Base-by-base conservation (phyloP, 139 green algal genomes). In the Nannochloris sp. region DNA sequence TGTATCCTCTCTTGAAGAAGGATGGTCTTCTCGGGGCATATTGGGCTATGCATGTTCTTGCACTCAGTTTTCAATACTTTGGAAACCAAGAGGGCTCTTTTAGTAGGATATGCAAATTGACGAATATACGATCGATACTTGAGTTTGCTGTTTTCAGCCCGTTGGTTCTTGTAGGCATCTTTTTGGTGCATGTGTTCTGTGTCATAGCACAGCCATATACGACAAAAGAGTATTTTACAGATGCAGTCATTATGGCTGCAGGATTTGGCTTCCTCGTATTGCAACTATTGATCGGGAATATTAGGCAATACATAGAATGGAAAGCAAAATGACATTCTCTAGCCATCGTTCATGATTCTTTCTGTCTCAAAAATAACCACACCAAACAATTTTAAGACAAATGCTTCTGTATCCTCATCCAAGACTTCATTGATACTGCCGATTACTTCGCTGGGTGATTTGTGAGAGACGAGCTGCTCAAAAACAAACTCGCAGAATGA, bases 311-410 rank as follows among this genome's bases (percentile, higher is more conserved):
- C n/a, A 12, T 25, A 21, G 6, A 19, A 12, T 53, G 46, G 18
- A 53, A 53, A 21, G n/a, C 16, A 53, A 19, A 53, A 8, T 53
- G 23, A 21, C 46, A 21, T 25, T 53, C 15, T 53, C 46, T 25
- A 53, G 3, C n/a, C n/a, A 53, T 53, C 46, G 11, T 19, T 53
- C 18, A 21, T 25, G 16, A 58, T 29, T 44, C 24, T n/a, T 44
- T 61, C 55, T 23, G 55, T 61, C 25, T 61, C 27, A 27, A 29
- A 61, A 46, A 61, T 61, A 24, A 61, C 29, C 25, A 61, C 68
- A 50, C 72, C 79, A 76, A 87, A 96, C 14, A 97, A 82, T 78
- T 95, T 95, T 44, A 92, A 71, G 16, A 95, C 83, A 65, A 97
- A 97, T 11, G 66, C 69, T 44, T 87, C 78, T 3, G 90, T 84